These are phyloP conservation scores for Ceratobasidium theobromae DNA, from an alignment of 1,284 basidiomycete species.

Conservation along the genomic window DNA sequence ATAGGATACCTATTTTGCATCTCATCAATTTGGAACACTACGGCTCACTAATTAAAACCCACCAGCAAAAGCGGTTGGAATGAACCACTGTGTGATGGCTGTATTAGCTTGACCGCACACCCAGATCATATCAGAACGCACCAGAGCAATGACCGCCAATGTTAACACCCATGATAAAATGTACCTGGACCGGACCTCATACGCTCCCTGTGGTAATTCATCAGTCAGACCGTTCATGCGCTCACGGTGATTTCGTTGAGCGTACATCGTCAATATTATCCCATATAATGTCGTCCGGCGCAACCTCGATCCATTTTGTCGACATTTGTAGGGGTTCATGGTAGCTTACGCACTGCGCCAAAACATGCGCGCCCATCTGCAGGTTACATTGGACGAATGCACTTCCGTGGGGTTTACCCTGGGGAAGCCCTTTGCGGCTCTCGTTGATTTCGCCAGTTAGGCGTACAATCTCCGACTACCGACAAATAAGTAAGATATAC, in stretches of 20 bases:
- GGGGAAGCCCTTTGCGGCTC: slow-evolving; percentile 43
- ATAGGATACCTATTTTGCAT: slow-evolving; percentile 55
- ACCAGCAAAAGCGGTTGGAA: slow-evolving; percentile 75
- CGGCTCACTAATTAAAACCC: background rate
- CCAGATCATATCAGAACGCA: slow-evolving; percentile 54
- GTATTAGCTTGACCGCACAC: background rate
- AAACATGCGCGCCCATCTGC: slow-evolving; percentile 92
- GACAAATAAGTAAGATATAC: slow-evolving; percentile 47
- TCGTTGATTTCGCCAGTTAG: slow-evolving; percentile 49
- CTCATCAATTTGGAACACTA: background rate
- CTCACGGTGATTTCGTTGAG: slow-evolving; percentile 36
- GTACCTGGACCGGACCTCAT: slow-evolving; percentile 50
- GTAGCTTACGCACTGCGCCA: slow-evolving; percentile 68
- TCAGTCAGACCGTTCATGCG: background rate
- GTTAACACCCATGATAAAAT: slow-evolving; percentile 52
- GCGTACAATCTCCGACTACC: slow-evolving; percentile 51
- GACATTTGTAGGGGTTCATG: slow-evolving; percentile 78
- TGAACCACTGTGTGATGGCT: slow-evolving; percentile 44
- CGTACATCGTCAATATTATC: slow-evolving; percentile 64
- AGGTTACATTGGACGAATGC: slow-evolving; percentile 93
- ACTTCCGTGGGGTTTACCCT: slow-evolving; percentile 49
- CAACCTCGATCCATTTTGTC: slow-evolving; percentile 68
- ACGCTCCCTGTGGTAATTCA: slow-evolving; percentile 38
- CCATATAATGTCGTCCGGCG: slow-evolving; percentile 90
- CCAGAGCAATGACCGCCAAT: slow-evolving; percentile 53